Percentiles rank a stretch among this genome's conserved stretches.
phyloP scores from a whole-genome alignment of 2,329 filamentous ascomycete species.

The Corinectria fuckeliana region DNA sequence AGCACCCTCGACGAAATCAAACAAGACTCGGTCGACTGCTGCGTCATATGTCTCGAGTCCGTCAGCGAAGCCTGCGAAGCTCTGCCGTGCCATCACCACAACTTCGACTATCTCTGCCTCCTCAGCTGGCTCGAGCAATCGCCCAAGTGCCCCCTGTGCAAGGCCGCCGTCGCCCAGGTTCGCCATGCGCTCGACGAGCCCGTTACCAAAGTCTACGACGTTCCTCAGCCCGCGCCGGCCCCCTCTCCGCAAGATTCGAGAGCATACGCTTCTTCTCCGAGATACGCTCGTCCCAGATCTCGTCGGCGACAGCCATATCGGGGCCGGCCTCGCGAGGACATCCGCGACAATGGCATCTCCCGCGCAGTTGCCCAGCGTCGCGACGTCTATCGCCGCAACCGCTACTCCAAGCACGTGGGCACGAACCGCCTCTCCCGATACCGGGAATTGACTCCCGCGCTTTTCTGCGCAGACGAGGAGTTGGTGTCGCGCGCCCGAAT shows the following conservation, averaged over 20 bases:
- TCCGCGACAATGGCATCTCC: conserved; percentile 11
- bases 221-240: conserved; percentile 48
- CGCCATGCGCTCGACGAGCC: conserved; percentile 66
- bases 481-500: conserved; percentile 78
- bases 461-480: conserved; percentile 68
- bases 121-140: conserved; percentile 79
- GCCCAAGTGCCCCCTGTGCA: conserved; percentile 81
- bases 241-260: conserved; percentile 37
- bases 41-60: conserved; percentile 85
- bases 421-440: conserved; percentile 81
- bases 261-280: conserved; percentile 5
- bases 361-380: conserved; percentile 59
- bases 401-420: conserved; percentile 83
- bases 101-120: conserved; percentile 87
- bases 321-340: conserved; percentile 12
- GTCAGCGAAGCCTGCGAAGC: conserved; percentile 76
- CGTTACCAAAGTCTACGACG: conserved; percentile 58
- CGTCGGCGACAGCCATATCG: conserved; percentile 16
- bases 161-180: conserved; percentile 61
- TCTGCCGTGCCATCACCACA: conserved; percentile 77
- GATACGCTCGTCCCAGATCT: conserved; percentile 1
- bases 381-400: conserved; percentile 72
- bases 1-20: conserved; percentile 52
- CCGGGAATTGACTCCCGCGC: conserved; percentile 71
- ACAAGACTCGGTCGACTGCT: conserved; percentile 53